phyloP scores from a whole-genome alignment of 2,329 filamentous ascomycete species.

The Xylariaceae sp. region DNA sequence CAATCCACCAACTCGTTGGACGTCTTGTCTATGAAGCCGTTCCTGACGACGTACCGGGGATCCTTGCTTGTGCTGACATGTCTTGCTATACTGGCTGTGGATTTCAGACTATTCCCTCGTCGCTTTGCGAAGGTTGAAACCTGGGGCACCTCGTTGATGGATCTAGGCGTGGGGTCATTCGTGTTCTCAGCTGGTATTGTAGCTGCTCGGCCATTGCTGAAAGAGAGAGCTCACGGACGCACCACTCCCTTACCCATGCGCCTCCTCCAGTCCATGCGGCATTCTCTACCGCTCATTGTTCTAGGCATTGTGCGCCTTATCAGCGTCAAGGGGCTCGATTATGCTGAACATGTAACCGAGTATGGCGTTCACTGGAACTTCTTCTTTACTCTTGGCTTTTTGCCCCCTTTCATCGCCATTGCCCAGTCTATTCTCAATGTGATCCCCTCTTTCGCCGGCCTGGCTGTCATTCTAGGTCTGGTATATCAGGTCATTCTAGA shows the following conservation, averaged over 20 bases:
- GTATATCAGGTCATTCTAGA: slow-evolving; percentile 73
- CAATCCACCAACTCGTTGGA: slow-evolving; percentile 33
- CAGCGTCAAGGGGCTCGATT: slow-evolving; percentile 90
- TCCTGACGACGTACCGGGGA: slow-evolving; percentile 85
- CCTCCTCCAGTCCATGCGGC: slow-evolving; percentile 62
- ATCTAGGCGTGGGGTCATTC: slow-evolving; percentile 93
- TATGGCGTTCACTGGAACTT: slow-evolving; percentile 99
- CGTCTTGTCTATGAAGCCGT: slow-evolving; percentile 75
- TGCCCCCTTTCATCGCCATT: slow-evolving; percentile 82
- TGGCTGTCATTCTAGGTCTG: slow-evolving; percentile 63
- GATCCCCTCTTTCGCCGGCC: slow-evolving; percentile 69
- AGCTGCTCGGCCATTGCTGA: slow-evolving; percentile 75
- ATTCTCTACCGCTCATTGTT: slow-evolving; percentile 74
- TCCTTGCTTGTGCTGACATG: slow-evolving; percentile 89
- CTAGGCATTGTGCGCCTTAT: slow-evolving; percentile 76
- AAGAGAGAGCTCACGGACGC: slow-evolving; percentile 53
- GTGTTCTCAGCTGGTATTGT: slow-evolving; percentile 91
- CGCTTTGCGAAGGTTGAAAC: slow-evolving; percentile 97
- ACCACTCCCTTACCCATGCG: slow-evolving; percentile 48
- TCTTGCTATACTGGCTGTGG: slow-evolving; percentile 89
- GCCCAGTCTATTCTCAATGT: slow-evolving; percentile 67
- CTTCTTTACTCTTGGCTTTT: slow-evolving; percentile 88
- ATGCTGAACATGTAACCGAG: slow-evolving; percentile 94
- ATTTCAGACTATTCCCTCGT: slow-evolving; percentile 87
- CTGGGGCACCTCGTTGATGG: slow-evolving; percentile 99